Evolutionary conservation across 495 filamentous ascomycete species (phyloP), one percentile per base, ranked within the genome.

Genomic region (Penicillium mononematosum): DNA sequence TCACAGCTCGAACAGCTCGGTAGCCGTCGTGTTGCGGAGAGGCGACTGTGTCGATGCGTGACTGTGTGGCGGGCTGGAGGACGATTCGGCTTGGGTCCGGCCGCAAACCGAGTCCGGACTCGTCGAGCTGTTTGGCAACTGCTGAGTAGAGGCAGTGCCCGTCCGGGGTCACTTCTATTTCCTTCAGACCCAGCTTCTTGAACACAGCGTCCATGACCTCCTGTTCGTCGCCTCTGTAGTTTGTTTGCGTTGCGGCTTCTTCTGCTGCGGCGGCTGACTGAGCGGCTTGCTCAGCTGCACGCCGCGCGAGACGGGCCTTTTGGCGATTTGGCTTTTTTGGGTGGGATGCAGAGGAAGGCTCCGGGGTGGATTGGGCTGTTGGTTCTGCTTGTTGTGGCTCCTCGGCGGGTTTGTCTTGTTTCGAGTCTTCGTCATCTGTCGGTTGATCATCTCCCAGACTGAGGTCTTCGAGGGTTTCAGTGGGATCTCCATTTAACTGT

Each of bases 91-190:
- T 68, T 39, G 74, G 71, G 58, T 78, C 75, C 17, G 82, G 80
- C 50, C 70, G 73, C 54, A 82, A 66, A 2, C 76, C 82, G 12
- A 79, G 43, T 36, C 75, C 73, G 9, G 63, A 58, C 29, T 70
- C 67, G 29, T 74, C 60, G 41, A 97, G 75, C 73, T 96, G 92
- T 66, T 92, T 89, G 41, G 93, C 92, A 43, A 98, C 79, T 2
- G 95, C 92, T 7, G 90, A 86, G 74, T 96, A 98, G n/a, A 98
- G 78, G 70, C 94, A 98, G 66, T 98, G 94, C 0, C 94, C 94
- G 66, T 98, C 93, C 1, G 94, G 91, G 17, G 79, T 83, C 27
- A 98, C 91, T 53, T 88, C 84, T 51, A 88, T 80, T 75, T 98
- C 92, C 20, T 74, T 79, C 32, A 98, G 75, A 4, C 75, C 75